Percentiles rank a stretch among this genome's conserved stretches.
Conservation (phyloP, 441 rosid species). For the Pelargonium citronellum region DNA sequence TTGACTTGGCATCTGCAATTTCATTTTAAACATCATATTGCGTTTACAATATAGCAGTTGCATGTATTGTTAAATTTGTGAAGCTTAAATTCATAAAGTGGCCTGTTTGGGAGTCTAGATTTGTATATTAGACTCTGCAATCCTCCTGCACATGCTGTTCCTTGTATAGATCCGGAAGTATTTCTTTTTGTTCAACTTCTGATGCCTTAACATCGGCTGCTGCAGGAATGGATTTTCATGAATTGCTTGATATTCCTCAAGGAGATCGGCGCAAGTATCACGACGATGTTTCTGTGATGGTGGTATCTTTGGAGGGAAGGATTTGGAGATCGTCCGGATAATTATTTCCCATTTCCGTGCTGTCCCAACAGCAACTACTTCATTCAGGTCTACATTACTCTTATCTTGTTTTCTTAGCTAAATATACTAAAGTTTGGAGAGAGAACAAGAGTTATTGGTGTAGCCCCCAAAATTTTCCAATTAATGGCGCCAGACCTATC, state of each 20-base stretch:
- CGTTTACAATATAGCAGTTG: no score
- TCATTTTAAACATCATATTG: neutral
- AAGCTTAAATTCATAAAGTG: neutral
- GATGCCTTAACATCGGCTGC: slow-evolving; percentile 11
- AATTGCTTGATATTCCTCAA: slow-evolving; percentile 79
- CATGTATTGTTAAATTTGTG: no score
- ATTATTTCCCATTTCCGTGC: slow-evolving; percentile 26
- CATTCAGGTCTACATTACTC: slow-evolving; percentile 1
- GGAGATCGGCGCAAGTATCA: slow-evolving; percentile 92
- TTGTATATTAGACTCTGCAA: neutral
- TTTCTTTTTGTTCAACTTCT: neutral
- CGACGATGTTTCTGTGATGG: slow-evolving; percentile 94
- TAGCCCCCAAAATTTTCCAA: no score
- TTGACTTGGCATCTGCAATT: neutral
- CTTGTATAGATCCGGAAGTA: neutral
- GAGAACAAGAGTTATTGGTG: no score
- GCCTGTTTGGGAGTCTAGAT: neutral
- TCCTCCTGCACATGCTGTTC: neutral
- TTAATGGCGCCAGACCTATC: no score
- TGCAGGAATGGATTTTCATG: slow-evolving; percentile 93
- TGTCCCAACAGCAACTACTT: slow-evolving; percentile 14
- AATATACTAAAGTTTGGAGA: no score
- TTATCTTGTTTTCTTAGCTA: neutral
- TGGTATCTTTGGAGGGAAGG: slow-evolving; percentile 91
- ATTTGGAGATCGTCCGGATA: slow-evolving; percentile 94